Conservation (phyloP, 2,329 filamentous ascomycete genomes). For the Exophiala xenobiotica region DNA sequence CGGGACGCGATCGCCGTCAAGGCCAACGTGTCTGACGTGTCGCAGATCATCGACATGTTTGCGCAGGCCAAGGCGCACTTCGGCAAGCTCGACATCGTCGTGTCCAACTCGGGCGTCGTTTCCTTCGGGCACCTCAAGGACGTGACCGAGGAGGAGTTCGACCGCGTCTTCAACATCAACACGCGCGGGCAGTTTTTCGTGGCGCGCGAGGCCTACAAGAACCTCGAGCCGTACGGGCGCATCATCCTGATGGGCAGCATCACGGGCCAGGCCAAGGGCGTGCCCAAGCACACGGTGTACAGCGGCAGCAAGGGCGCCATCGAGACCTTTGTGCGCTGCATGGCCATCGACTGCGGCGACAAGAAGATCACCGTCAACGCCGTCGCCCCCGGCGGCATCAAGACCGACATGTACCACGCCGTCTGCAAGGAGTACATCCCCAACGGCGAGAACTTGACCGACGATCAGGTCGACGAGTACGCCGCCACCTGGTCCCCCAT, state of each 20-base stretch:
- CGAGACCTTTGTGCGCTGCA: conserved; percentile 72
- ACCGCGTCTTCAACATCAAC: conserved; percentile 69
- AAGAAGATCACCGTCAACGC: conserved; percentile 68
- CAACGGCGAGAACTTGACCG: conserved; percentile 35
- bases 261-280: conserved; percentile 64
- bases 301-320: conserved; percentile 74
- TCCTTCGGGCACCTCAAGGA: conserved; percentile 68
- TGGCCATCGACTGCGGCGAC: conserved; percentile 69
- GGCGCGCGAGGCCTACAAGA: conserved; percentile 70
- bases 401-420: conserved; percentile 65
- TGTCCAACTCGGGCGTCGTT: conserved; percentile 57
- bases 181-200: conserved; percentile 74
- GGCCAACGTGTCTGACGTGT: conserved; percentile 66
- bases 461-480: conserved; percentile 30
- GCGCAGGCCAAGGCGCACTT: conserved; percentile 62
- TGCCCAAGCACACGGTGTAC: conserved; percentile 71
- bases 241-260: conserved; percentile 72
- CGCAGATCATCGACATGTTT: conserved; percentile 64
- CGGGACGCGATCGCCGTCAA: conserved; percentile 63
- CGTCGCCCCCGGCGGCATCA: conserved; percentile 66
- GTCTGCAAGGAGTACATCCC: conserved; percentile 43
- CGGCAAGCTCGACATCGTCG: conserved; percentile 68
- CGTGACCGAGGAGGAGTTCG: conserved; percentile 68
- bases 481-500: conserved; percentile 50
- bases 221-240: conserved; percentile 67